Percentiles rank a stretch among this genome's conserved stretches.
These are phyloP conservation scores for Carex littledalei DNA, from an alignment of 176 grass and related monocot genomes.

Conservation along the genomic window DNA sequence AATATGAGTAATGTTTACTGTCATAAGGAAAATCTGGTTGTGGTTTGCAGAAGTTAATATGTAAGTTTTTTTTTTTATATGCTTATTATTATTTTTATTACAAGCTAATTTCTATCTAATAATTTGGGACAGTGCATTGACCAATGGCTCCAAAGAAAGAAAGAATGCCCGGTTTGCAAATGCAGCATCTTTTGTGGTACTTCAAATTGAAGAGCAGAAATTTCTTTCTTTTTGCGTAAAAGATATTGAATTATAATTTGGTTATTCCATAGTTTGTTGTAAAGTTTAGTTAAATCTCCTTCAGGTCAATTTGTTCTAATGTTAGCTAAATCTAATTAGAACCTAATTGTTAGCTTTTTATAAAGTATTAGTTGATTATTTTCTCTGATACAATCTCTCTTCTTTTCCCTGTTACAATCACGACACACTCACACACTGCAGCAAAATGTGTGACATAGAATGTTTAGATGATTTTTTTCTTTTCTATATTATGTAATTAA, in stretches of 20 bases:
- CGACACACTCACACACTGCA: background rate
- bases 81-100: background rate
- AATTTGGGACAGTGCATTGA: constrained; percentile 63
- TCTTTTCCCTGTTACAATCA: background rate
- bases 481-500: too few species aligned
- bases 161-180: constrained; percentile 67
- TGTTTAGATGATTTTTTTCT: background rate
- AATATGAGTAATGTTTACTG: background rate
- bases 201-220: background rate
- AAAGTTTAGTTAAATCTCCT: background rate
- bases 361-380: background rate
- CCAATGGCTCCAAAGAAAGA: constrained; percentile 73
- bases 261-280: background rate
- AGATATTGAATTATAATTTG: background rate
- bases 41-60: background rate
- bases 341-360: background rate
- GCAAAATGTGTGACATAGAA: background rate
- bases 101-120: background rate
- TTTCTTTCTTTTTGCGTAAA: background rate
- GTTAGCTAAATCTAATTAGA: background rate
- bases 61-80: background rate
- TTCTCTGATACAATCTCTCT: background rate
- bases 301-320: background rate
- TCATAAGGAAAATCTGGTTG: background rate
- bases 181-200: constrained; percentile 36